phyloP scores from a whole-genome alignment of 352 stramenopile species.

The Pythium biforme region DNA sequence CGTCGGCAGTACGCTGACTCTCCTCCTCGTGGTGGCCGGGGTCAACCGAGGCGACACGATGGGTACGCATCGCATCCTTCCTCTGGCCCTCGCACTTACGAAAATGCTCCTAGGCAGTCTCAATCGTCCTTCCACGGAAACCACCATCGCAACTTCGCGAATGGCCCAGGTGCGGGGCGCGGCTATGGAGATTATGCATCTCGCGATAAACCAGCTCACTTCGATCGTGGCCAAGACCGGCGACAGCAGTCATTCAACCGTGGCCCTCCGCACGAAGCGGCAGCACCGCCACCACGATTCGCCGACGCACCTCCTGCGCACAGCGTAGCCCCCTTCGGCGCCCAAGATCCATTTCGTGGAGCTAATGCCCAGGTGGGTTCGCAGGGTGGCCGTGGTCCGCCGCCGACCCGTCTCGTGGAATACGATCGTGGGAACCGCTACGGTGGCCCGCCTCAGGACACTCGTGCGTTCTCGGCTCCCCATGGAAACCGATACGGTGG shows the following conservation, averaged over 20 bases:
- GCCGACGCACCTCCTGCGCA: constrained; percentile 8
- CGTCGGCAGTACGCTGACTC: constrained; percentile 10
- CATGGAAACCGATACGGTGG: constrained; percentile 12
- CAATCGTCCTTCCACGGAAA: constrained; percentile 5
- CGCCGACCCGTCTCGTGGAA: constrained; percentile 1
- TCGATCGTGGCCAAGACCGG: constrained; percentile 15
- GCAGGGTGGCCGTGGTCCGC: constrained; percentile 4
- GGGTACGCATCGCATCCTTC: constrained; percentile 15
- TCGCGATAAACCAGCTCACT: constrained; percentile 16
- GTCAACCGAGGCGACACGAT: constrained; percentile 12
- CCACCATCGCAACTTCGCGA: neutral
- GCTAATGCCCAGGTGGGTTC: constrained; percentile 3
- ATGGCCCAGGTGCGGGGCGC: constrained; percentile 1
- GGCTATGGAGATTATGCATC: constrained; percentile 12
- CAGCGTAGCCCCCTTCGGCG: neutral
- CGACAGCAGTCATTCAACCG: constrained; percentile 5
- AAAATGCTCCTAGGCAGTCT: constrained; percentile 20
- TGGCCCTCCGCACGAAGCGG: neutral
- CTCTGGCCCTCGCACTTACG: constrained; percentile 11
- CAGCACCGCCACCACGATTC: constrained; percentile 10
- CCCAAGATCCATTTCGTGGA: constrained; percentile 15
- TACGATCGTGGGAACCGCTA: constrained; percentile 18
- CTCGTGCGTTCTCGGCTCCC: neutral
- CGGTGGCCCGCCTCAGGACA: constrained; percentile 3
- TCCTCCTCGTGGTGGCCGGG: constrained; percentile 15